Percentiles rank a stretch among this genome's conserved stretches.
These are phyloP conservation scores for Terfezia claveryi DNA, from an alignment of 495 filamentous ascomycete species.

Conservation along the genomic window DNA sequence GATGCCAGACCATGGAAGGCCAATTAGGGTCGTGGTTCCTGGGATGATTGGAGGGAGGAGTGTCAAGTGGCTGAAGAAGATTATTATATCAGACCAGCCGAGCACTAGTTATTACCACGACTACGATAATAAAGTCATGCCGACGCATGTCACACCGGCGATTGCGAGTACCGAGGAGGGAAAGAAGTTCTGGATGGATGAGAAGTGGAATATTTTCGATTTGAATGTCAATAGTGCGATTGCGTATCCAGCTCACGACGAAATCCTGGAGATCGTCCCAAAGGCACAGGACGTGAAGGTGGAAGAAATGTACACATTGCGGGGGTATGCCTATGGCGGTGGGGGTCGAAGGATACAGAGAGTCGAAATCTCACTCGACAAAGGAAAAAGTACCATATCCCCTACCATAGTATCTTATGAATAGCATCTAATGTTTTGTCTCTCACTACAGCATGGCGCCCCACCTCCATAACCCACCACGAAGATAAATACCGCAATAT, in stretches of 20 bases:
- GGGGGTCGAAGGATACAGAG: constrained; percentile 70
- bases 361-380: constrained; percentile 69
- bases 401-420: neutral
- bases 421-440: constrained; percentile 7
- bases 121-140: constrained; percentile 80
- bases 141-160: constrained; percentile 72
- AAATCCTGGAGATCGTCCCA: constrained; percentile 26
- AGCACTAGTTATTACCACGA: constrained; percentile 96
- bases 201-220: constrained; percentile 88
- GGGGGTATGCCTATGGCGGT: constrained; percentile 77
- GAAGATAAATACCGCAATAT: constrained; percentile 69
- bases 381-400: constrained; percentile 25
- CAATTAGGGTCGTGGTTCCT: constrained; percentile 64
- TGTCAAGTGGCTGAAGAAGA: constrained; percentile 82
- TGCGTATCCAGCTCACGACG: constrained; percentile 64
- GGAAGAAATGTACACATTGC: constrained; percentile 37
- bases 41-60: constrained; percentile 87
- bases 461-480: constrained; percentile 64
- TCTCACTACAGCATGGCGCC: constrained; percentile 37
- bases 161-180: constrained; percentile 39
- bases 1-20: constrained; percentile 71
- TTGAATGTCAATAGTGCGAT: constrained; percentile 72
- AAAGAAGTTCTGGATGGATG: constrained; percentile 67
- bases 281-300: constrained; percentile 2
- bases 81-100: constrained; percentile 55